Conservation (phyloP, 768 basidiomycete species). For the Infundibulicybe gibba region DNA sequence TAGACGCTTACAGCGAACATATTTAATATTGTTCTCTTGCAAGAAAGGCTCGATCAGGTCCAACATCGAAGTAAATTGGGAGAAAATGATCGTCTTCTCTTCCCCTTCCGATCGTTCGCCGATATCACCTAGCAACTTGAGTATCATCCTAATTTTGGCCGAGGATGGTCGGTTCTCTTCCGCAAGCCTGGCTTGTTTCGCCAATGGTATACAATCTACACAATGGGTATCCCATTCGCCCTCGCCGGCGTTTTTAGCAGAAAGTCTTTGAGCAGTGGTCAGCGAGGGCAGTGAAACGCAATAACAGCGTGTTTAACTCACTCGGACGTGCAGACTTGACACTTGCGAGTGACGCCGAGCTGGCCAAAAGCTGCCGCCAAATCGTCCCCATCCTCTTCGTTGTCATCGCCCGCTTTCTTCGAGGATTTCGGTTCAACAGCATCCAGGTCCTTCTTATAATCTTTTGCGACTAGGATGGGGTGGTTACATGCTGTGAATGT, state of each 20-base stretch:
- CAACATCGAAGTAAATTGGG: slow-evolving; percentile 87
- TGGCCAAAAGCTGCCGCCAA: slow-evolving; percentile 72
- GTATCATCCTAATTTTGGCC: slow-evolving; percentile 83
- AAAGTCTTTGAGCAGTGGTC: slow-evolving; percentile 26
- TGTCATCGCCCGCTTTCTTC: slow-evolving; percentile 44
- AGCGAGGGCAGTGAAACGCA: neutral
- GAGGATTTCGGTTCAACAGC: slow-evolving; percentile 66
- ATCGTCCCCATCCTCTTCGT: slow-evolving; percentile 65
- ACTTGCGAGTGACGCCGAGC: slow-evolving; percentile 68
- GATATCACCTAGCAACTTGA: slow-evolving; percentile 68
- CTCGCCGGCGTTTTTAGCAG: slow-evolving; percentile 29
- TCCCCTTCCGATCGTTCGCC: slow-evolving; percentile 48
- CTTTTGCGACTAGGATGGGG: slow-evolving; percentile 75
- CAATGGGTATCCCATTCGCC: slow-evolving; percentile 50
- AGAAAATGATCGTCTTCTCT: slow-evolving; percentile 97
- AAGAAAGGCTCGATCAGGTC: slow-evolving; percentile 87
- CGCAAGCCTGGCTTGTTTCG: slow-evolving; percentile 41
- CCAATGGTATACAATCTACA: slow-evolving; percentile 52
- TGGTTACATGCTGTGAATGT: slow-evolving; percentile 77
- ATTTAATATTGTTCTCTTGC: slow-evolving; percentile 59
- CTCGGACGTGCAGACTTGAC: slow-evolving; percentile 74
- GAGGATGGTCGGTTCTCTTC: slow-evolving; percentile 64
- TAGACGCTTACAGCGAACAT: slow-evolving; percentile 75
- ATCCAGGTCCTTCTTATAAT: slow-evolving; percentile 69
- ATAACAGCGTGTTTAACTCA: slow-evolving; percentile 29